phyloP scores from a whole-genome alignment of 2,329 filamentous ascomycete genomes.

The Cladosporium sp. region DNA sequence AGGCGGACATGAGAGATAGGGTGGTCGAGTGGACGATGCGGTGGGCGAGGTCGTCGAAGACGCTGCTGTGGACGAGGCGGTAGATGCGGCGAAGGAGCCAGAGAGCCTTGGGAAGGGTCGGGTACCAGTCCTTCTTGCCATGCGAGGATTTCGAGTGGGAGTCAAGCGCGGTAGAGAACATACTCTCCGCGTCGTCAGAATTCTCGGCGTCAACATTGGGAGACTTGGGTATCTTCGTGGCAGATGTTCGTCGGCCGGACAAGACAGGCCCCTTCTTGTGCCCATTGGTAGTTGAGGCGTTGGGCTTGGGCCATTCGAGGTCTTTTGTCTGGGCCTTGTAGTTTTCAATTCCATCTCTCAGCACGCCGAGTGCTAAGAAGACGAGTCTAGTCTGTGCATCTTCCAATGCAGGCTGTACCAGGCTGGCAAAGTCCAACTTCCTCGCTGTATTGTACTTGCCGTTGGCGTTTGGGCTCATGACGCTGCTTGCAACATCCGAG shows the following conservation, averaged over 20 bases:
- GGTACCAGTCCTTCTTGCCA: conserved; percentile 48
- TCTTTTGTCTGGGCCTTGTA: conserved; percentile 61
- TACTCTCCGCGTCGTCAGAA: conserved; percentile 47
- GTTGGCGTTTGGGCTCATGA: conserved; percentile 16
- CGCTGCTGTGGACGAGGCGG: conserved; percentile 60
- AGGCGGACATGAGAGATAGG: conserved; percentile 70
- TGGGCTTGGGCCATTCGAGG: conserved; percentile 53
- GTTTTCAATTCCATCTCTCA: conserved; percentile 61
- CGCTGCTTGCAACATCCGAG: conserved; percentile 32
- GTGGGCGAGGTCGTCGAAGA: conserved; percentile 67
- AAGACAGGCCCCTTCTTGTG: conserved; percentile 37
- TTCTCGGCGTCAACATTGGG: conserved; percentile 47
- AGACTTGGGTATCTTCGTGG: conserved; percentile 34
- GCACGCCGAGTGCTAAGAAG: conserved; percentile 56
- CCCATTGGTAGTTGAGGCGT: conserved; percentile 21
- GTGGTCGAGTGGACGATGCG: conserved; percentile 89
- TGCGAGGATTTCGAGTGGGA: conserved; percentile 14
- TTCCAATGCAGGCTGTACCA: conserved; percentile 60
- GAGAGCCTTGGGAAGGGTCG: conserved; percentile 60
- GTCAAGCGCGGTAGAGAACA: conserved; percentile 20
- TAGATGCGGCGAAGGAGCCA: conserved; percentile 65
- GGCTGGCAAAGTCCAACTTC: conserved; percentile 52
- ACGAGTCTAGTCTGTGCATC: conserved; percentile 62
- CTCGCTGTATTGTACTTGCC: conserved; percentile 14
- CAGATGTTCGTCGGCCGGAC: conserved; percentile 44